Evolutionary conservation across 768 basidiomycete species (phyloP).

Genomic region (Boletus pseudo-olivaceus): DNA sequence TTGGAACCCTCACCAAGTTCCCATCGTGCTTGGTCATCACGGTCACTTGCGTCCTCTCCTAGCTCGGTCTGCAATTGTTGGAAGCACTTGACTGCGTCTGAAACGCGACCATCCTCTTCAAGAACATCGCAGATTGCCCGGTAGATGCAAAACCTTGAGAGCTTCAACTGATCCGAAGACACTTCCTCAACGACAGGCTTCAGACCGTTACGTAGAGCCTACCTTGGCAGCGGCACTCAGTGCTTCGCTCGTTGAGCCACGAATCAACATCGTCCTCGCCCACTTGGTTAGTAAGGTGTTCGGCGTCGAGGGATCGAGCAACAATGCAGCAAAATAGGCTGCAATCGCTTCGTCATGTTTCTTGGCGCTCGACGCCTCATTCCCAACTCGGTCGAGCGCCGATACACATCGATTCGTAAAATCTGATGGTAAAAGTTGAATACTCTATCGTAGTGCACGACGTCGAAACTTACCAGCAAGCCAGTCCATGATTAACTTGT

Average conservation of each 20-base stretch:
- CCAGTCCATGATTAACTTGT: neutral
- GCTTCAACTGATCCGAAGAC: neutral
- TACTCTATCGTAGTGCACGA: rapidly evolving
- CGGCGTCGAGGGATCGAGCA: neutral
- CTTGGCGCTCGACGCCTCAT: neutral
- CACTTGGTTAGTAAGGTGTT: neutral
- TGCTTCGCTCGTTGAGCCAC: neutral
- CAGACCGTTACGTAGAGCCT: neutral
- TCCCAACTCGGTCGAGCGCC: neutral
- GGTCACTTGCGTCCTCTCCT: neutral
- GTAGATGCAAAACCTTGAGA: neutral
- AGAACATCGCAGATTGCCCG: slow-evolving; percentile 1
- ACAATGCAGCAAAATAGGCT: neutral
- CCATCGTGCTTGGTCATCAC: neutral
- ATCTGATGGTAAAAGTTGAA: neutral
- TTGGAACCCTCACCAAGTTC: neutral
- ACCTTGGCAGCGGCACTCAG: neutral
- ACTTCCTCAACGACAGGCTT: neutral
- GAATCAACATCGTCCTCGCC: neutral
- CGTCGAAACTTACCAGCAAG: neutral
- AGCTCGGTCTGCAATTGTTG: neutral
- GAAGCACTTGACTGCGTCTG: neutral
- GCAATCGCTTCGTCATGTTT: neutral
- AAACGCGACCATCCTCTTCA: neutral
- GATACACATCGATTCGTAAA: neutral